Conservation (phyloP, 1,139 yeast species). For the Candida tropicalis region DNA sequence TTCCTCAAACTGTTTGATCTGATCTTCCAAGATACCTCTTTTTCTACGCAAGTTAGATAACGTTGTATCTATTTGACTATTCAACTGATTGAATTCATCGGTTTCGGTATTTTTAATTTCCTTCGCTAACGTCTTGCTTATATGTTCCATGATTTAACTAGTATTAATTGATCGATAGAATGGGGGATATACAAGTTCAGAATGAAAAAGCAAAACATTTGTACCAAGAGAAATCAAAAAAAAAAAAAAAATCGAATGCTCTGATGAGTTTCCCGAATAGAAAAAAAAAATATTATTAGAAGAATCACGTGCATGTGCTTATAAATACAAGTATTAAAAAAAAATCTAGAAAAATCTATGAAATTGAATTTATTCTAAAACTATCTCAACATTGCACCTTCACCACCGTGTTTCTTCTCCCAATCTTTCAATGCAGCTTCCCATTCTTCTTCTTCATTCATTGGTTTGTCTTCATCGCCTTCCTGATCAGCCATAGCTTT, state of each 20-base stretch:
- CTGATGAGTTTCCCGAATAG: not conserved
- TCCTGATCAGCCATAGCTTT: not conserved
- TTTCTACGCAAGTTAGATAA: conserved; percentile 18
- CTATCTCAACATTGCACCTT: conserved; percentile 13
- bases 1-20: conserved; percentile 16
- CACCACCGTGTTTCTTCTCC: conserved; percentile 41
- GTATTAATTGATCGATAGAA: not conserved
- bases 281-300: not conserved
- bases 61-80: conserved; percentile 19
- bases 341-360: conserved; percentile 1
- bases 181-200: not conserved
- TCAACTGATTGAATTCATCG: conserved; percentile 9
- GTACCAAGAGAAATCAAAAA: not conserved
- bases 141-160: not conserved
- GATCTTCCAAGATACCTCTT: conserved; percentile 17
- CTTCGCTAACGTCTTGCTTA: not conserved
- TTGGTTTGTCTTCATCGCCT: conserved; percentile 23
- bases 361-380: too few relatives aligned
- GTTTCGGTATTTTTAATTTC: not conserved
- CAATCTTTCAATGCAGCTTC: conserved; percentile 64
- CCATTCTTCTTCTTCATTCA: conserved; percentile 72
- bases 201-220: not conserved
- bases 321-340: not conserved
- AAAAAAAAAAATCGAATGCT: not conserved
- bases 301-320: not conserved